These are phyloP conservation scores for Kandelia obovata DNA, from an alignment of 345 rosid genomes.

Conservation along the genomic window DNA sequence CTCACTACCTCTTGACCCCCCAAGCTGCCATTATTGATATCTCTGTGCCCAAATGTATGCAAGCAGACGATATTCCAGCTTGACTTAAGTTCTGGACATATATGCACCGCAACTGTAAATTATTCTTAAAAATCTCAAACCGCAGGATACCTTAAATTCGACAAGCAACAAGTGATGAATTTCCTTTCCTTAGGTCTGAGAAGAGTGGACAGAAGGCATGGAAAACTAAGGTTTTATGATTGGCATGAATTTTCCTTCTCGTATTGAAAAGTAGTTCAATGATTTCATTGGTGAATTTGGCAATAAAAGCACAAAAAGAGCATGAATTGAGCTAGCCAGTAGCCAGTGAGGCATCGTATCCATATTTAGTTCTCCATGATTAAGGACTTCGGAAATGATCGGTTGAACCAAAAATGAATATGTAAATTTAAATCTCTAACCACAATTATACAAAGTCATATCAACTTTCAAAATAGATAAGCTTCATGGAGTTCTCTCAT, in stretches of 20 bases:
- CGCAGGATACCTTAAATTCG: neutral
- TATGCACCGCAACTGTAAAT: neutral
- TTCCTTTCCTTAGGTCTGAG: too few relatives aligned
- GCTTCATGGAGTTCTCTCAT: constrained; percentile 7
- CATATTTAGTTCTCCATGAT: constrained; percentile 9
- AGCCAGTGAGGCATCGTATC: neutral
- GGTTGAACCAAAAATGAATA: constrained; percentile 14
- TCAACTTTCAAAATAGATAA: constrained; percentile 6
- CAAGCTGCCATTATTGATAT: constrained; percentile 3
- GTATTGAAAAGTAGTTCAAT: neutral
- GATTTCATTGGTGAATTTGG: neutral
- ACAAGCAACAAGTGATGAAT: too few relatives aligned
- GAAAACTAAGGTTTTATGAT: too few relatives aligned
- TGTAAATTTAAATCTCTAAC: neutral
- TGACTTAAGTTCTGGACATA: neutral
- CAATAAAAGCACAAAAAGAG: neutral
- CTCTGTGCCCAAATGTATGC: neutral
- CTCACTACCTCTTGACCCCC: neutral
- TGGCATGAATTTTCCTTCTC: too few relatives aligned
- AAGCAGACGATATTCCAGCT: neutral
- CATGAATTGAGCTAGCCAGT: neutral
- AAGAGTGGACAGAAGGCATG: too few relatives aligned
- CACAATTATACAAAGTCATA: neutral
- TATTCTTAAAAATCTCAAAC: neutral
- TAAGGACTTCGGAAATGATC: constrained; percentile 6